phyloP scores from a whole-genome alignment of 208 protist species.

The Vickermania spadyakhi region DNA sequence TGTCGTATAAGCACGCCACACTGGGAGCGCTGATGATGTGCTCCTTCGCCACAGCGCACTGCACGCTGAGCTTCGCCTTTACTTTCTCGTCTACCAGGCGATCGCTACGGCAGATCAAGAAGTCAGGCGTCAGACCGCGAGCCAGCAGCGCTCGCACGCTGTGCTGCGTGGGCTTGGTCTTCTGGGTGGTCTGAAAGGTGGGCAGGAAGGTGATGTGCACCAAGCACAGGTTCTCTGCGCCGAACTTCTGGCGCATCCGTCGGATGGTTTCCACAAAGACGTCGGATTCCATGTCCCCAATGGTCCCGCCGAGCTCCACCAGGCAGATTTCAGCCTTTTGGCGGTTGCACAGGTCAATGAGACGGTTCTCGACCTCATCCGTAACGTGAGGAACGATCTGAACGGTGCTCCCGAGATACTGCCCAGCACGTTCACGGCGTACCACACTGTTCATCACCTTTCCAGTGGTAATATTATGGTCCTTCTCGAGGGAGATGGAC shows the following conservation, averaged over 20 bases:
- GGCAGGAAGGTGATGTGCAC: conserved; percentile 88
- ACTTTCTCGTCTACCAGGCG: conserved; percentile 69
- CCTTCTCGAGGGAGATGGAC: conserved; percentile 86
- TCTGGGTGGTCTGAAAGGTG: conserved; percentile 95
- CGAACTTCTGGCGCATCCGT: conserved; percentile 75
- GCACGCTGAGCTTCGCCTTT: conserved; percentile 93
- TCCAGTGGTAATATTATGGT: conserved; percentile 99
- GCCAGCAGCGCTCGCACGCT: conserved; percentile 92
- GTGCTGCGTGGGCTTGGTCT: conserved; percentile 99
- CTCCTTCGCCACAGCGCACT: conserved; percentile 93
- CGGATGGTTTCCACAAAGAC: conserved; percentile 98
- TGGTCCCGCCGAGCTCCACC: conserved; percentile 96
- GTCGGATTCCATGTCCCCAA: conserved; percentile 99
- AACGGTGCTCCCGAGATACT: conserved; percentile 99
- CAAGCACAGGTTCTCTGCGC: conserved; percentile 78
- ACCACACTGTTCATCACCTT: conserved; percentile 97
- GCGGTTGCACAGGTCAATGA: conserved; percentile 82
- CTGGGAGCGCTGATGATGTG: conserved; percentile 96
- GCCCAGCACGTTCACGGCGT: conserved; percentile 93
- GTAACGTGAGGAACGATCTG: conserved; percentile 96
- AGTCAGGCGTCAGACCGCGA: conserved; percentile 96
- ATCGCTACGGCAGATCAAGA: conserved; percentile 96
- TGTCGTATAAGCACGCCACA: conserved; percentile 94
- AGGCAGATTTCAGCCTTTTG: conserved; percentile 94
- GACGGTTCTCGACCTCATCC: conserved; percentile 85